Conservation (phyloP, 1,139 yeast species). For the Geotrichum europaeum region DNA sequence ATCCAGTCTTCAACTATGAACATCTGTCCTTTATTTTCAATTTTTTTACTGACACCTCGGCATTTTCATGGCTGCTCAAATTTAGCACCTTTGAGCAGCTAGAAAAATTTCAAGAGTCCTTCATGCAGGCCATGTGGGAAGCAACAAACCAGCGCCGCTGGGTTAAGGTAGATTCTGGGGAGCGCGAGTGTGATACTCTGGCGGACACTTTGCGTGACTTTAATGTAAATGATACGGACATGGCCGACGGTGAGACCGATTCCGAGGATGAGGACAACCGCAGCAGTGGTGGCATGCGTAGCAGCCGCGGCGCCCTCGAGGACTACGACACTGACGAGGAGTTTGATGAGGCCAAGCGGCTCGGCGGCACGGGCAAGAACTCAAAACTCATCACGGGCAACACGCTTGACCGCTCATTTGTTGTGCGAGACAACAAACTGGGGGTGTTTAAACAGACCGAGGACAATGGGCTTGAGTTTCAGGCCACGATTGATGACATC, state of each 20-base stretch:
- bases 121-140: constrained; percentile 60
- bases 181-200: constrained; percentile 42
- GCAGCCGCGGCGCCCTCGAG: constrained; percentile 20
- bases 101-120: constrained; percentile 46
- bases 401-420: constrained; percentile 65
- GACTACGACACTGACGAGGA: constrained; percentile 33
- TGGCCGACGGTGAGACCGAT: constrained; percentile 32
- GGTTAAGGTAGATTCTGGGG: constrained; percentile 40
- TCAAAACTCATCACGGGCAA: constrained; percentile 65
- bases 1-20: constrained; percentile 60
- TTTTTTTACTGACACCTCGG: constrained; percentile 39
- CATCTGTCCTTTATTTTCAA: constrained; percentile 62
- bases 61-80: constrained; percentile 59
- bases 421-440: constrained; percentile 69
- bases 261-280: constrained; percentile 21
- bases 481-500: constrained; percentile 61
- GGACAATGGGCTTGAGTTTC: constrained; percentile 49
- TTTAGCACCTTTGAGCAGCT: constrained; percentile 43
- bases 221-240: constrained; percentile 32
- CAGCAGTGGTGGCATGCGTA: constrained; percentile 7
- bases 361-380: constrained; percentile 41
- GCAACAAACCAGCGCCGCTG: constrained; percentile 47
- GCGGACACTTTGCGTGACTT: constrained; percentile 42
- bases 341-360: constrained; percentile 33
- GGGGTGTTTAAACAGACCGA: constrained; percentile 70